A percentile compares a stretch with the other conserved stretches of the same genome.
Conservation (phyloP, 2,329 filamentous ascomycete genomes). For the Cryphonectria parasitica region DNA sequence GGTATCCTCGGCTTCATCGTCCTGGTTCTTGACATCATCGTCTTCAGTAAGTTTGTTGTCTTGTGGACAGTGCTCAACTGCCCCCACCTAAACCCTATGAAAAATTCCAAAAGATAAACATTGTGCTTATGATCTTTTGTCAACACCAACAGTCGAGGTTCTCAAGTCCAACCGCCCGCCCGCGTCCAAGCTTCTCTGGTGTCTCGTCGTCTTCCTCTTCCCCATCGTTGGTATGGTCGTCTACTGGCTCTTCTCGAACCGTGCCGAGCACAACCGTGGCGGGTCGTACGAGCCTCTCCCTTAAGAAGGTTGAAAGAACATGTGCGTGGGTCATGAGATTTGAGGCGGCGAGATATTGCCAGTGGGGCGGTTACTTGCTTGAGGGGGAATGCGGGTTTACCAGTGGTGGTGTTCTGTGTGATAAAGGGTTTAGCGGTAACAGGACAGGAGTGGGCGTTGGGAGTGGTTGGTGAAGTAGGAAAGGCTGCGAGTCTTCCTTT, state of each 20-base stretch:
- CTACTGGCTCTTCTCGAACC: slow-evolving; percentile 69
- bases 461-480: background rate
- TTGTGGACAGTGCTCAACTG: background rate
- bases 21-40: slow-evolving; percentile 64
- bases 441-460: background rate
- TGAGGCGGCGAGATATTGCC: background rate
- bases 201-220: slow-evolving; percentile 66
- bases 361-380: background rate
- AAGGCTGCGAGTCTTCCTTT: background rate
- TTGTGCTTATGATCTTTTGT: slow-evolving; percentile 26
- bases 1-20: slow-evolving; percentile 65
- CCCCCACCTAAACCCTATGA: too few species aligned
- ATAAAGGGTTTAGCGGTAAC: background rate
- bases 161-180: slow-evolving; percentile 65
- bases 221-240: slow-evolving; percentile 64
- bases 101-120: background rate
- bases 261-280: slow-evolving; percentile 55
- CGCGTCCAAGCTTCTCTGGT: slow-evolving; percentile 64
- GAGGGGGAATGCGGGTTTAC: background rate
- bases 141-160: slow-evolving; percentile 57
- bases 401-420: background rate
- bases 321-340: background rate
- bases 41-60: slow-evolving; percentile 56
- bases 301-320: slow-evolving; percentile 22
- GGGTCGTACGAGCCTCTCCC: slow-evolving; percentile 58